Evolutionary conservation across 1,139 yeast genomes (phyloP).

Genomic region (Candida sanyaensis): DNA sequence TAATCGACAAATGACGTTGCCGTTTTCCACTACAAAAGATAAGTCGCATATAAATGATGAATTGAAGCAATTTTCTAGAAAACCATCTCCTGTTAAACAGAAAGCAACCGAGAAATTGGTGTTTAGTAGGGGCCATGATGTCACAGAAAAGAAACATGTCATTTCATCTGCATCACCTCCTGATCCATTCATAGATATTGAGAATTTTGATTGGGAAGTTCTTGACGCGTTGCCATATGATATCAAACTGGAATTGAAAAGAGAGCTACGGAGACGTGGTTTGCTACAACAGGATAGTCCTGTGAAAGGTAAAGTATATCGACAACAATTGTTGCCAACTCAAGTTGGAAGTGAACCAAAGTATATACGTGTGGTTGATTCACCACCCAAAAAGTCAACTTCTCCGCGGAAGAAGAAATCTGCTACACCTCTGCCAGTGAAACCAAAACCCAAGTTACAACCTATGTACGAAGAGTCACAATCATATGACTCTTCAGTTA

Average conservation of each 20-base stretch:
- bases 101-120: slow-evolving; percentile 7
- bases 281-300: slow-evolving; percentile 18
- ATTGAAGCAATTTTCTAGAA: slow-evolving; percentile 4
- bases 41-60: slow-evolving; percentile 12
- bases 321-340: slow-evolving; percentile 44
- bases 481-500: slow-evolving; percentile 41
- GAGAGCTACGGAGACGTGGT: slow-evolving; percentile 46
- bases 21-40: slow-evolving; percentile 24
- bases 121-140: slow-evolving; percentile 1
- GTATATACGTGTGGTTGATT: slow-evolving; percentile 37
- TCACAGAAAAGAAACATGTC: slow-evolving; percentile 1
- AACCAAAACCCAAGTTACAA: slow-evolving; percentile 8
- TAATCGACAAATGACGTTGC: slow-evolving; percentile 44
- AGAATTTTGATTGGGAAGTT: slow-evolving; percentile 53
- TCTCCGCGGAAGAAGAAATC: slow-evolving; percentile 10
- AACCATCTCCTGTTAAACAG: slow-evolving; percentile 16
- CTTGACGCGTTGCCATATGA: slow-evolving; percentile 56
- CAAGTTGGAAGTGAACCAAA: slow-evolving; percentile 32
- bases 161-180: not conserved
- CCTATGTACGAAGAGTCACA: slow-evolving; percentile 15
- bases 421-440: slow-evolving; percentile 7
- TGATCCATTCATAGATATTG: slow-evolving; percentile 8
- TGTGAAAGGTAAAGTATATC: slow-evolving; percentile 27
- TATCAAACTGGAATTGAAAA: slow-evolving; percentile 49
- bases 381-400: slow-evolving; percentile 24